phyloP scores from a whole-genome alignment of 441 rosid genomes.

The Omphalea diandra region DNA sequence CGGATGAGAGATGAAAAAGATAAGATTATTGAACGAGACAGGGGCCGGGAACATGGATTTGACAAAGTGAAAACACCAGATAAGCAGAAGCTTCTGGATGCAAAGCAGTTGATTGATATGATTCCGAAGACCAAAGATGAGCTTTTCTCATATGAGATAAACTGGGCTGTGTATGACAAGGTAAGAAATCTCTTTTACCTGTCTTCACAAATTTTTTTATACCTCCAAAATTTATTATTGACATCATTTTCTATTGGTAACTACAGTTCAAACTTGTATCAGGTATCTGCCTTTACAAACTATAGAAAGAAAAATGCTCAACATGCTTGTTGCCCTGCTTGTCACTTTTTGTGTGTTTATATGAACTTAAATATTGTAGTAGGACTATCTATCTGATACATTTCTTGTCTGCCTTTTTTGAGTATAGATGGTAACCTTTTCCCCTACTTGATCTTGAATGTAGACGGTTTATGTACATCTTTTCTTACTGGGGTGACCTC shows the following conservation, averaged over 20 bases:
- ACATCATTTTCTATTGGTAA: neutral
- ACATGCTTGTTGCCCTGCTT: neutral
- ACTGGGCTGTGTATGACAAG: conserved; percentile 90
- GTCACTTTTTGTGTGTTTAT: neutral
- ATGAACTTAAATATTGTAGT: neutral
- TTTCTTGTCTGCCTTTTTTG: neutral
- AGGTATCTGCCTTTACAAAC: neutral
- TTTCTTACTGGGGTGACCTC: neutral
- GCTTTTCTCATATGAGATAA: conserved; percentile 83
- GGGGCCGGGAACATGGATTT: conserved; percentile 60
- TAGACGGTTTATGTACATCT: neutral
- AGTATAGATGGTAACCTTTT: neutral
- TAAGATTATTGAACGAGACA: conserved; percentile 48
- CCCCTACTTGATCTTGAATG: neutral
- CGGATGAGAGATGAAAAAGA: conserved; percentile 56
- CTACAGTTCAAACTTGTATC: neutral
- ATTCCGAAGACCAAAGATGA: conserved; percentile 98
- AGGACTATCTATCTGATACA: neutral
- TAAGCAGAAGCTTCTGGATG: conserved; percentile 85
- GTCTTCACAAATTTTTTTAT: neutral
- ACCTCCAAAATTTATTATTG: neutral
- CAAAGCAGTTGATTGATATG: conserved; percentile 97
- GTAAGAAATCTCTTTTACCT: conserved; percentile 36
- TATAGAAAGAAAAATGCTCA: neutral
- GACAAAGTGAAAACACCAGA: conserved; percentile 69